A percentile compares a stretch with the other conserved stretches of the same genome.
Evolutionary conservation across 176 grass and related monocot species (phyloP).

Genomic region (Melocanna baccifera): DNA sequence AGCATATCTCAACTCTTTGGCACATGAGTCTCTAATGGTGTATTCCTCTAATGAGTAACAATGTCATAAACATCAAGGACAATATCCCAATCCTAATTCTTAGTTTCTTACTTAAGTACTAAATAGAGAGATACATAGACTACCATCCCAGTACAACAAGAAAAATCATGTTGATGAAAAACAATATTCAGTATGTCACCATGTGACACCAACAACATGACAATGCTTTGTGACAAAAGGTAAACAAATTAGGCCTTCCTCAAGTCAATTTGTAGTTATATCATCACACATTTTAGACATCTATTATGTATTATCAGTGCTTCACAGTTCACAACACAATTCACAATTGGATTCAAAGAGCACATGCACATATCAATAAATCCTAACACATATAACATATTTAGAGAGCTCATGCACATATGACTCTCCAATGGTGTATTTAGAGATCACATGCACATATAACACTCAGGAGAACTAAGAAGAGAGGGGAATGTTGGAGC

Average conservation of each 20-base stretch:
- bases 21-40: background rate
- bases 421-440: too few species aligned
- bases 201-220: background rate
- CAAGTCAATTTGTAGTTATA: background rate
- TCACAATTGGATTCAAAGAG: too few species aligned
- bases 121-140: background rate
- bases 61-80: background rate
- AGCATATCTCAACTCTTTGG: background rate
- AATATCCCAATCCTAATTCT: conserved; percentile 7
- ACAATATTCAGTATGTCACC: background rate
- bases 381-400: too few species aligned
- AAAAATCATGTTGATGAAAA: conserved; percentile 3
- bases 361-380: too few species aligned
- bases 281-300: too few species aligned
- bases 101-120: background rate
- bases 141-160: background rate
- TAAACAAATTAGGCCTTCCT: background rate
- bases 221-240: background rate
- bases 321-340: too few species aligned
- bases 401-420: too few species aligned
- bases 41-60: background rate
- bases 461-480: too few species aligned
- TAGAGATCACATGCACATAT: too few species aligned
- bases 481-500: too few species aligned
- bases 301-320: too few species aligned